Evolutionary conservation across 208 protist genomes (phyloP), one percentile per base, ranked within the genome.

Genomic region (Leishmania tarentolae): DNA sequence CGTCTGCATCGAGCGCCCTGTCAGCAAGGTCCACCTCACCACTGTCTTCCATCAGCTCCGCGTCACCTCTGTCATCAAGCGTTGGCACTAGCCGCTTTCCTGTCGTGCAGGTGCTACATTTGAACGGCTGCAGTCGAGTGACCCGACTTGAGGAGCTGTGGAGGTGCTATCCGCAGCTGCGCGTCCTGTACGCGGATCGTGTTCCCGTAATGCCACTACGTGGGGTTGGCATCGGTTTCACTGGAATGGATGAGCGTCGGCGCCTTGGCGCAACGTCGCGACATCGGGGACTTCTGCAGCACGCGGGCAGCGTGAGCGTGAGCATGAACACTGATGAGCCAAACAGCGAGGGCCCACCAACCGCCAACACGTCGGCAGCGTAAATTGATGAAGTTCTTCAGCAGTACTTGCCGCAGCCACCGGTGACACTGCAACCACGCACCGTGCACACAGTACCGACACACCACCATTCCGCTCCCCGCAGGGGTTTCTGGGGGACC

Each of bases 61-160:
- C 7, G 61, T 83, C 72, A 87, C 81, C 9, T 40, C 71, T 85
- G 31, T 81, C 80, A 19, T 42, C 70, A 40, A 40, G 24, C 44
- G 73, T 85, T 1, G 21, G 9, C 17, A 21, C 31, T 11, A 13
- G 87, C 5, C 17, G 72, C 31, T 85, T 79, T 8, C 65, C 59
- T 13, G 71, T 83, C 0, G 52, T 92, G 11, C 81, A 90, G 80
- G 80, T 89, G 71, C 52, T 96, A 6, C 83, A 92, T 71, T 42
- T 94, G 15, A 85, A 87, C 42, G 74, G 87, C 50, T 96, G 93
- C 72, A 50, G 73, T 69, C 77, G 69, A n/a, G 69, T 93, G n/a
- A 68, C 81, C 0, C 79, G 82, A 28, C 83, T 91, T 0, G 77
- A 77, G n/a, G 76, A 57, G n/a, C 35, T 93, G n/a, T 11, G 35